phyloP scores from a whole-genome alignment of 164 flowering plant species.

The Litsea cubeba region DNA sequence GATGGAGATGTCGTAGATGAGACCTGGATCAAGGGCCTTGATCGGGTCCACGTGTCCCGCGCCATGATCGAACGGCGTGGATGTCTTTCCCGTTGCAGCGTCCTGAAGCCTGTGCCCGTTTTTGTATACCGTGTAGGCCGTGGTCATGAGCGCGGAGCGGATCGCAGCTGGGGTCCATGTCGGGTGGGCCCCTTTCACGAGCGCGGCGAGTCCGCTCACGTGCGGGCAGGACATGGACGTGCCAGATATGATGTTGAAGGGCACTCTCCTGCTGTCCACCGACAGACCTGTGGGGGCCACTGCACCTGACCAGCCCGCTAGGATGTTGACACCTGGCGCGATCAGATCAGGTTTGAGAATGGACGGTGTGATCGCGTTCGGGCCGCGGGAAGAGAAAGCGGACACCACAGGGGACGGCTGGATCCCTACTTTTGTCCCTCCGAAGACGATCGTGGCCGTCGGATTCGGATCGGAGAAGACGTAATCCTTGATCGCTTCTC shows the following conservation, averaged over 20 bases:
- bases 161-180: conserved; percentile 87
- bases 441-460: conserved; percentile 45
- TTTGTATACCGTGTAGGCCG: conserved; percentile 54
- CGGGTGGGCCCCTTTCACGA: conserved; percentile 64
- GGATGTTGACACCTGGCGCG: conserved; percentile 84
- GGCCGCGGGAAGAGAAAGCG: conserved; percentile 79
- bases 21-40: conserved; percentile 80
- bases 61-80: conserved; percentile 79
- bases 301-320: conserved; percentile 76
- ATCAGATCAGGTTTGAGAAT: conserved; percentile 86
- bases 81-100: conserved; percentile 42
- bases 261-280: conserved; percentile 44
- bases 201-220: conserved; percentile 68
- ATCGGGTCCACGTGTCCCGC: conserved; percentile 81
- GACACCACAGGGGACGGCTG: conserved; percentile 79
- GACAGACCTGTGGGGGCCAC: conserved; percentile 57
- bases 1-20: conserved; percentile 62
- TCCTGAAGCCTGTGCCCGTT: conserved; percentile 45
- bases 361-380: conserved; percentile 51
- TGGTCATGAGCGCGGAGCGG: conserved; percentile 82
- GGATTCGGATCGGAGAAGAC: conserved; percentile 43
- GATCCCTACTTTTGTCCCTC: conserved; percentile 54
- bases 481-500: conserved; percentile 53
- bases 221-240: conserved; percentile 96
- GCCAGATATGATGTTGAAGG: conserved; percentile 75